Evolutionary conservation across 768 basidiomycete species (phyloP).

Genomic region (Psilocybe cubensis): DNA sequence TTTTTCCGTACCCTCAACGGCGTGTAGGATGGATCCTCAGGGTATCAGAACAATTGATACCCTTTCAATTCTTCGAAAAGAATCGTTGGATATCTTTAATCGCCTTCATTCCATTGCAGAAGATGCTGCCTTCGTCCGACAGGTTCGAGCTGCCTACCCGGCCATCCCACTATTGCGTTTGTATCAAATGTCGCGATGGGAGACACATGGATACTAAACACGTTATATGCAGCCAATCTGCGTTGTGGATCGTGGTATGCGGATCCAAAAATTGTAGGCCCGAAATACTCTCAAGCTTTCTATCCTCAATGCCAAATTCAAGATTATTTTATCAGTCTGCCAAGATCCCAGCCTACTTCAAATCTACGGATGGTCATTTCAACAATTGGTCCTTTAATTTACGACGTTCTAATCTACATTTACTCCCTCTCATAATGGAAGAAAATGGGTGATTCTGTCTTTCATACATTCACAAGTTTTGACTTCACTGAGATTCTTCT

Average conservation of each 20-base stretch:
- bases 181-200: slow-evolving; percentile 9
- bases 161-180: slow-evolving; percentile 60
- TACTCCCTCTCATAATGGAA: slow-evolving; percentile 60
- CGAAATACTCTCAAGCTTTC: slow-evolving; percentile 1
- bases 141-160: slow-evolving; percentile 45
- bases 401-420: slow-evolving; percentile 80
- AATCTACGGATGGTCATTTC: slow-evolving; percentile 89
- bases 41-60: slow-evolving; percentile 20
- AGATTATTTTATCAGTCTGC: slow-evolving; percentile 28
- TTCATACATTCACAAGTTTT: background rate
- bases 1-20: background rate
- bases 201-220: background rate
- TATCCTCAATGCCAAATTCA: background rate
- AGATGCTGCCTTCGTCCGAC: slow-evolving; percentile 72
- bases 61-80: slow-evolving; percentile 61
- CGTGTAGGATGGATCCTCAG: background rate
- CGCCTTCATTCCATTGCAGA: slow-evolving; percentile 85
- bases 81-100: slow-evolving; percentile 81
- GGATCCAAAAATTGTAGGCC: slow-evolving; percentile 62
- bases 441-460: slow-evolving; percentile 56
- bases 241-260: slow-evolving; percentile 96
- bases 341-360: slow-evolving; percentile 75
- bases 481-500: slow-evolving; percentile 2
- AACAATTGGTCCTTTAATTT: slow-evolving; percentile 87
- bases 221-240: slow-evolving; percentile 74